phyloP scores from a whole-genome alignment of 768 basidiomycete genomes.

The Vararia minispora region DNA sequence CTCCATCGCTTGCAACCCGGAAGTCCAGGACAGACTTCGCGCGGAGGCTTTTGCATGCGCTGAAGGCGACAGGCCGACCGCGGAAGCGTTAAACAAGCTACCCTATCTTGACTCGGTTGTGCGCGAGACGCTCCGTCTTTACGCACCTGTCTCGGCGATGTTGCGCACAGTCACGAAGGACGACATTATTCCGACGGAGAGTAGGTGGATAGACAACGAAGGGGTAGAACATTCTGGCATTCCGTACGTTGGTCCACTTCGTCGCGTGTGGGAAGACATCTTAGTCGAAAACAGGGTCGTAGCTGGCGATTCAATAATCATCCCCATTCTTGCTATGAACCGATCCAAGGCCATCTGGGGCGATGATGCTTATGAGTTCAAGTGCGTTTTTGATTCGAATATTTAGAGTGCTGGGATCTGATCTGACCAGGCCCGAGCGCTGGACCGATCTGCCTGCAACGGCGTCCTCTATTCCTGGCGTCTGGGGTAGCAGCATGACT shows the following conservation, averaged over 20 bases:
- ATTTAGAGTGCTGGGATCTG: too few species aligned
- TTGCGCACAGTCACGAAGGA: slow-evolving; percentile 8
- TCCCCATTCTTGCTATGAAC: slow-evolving; percentile 23
- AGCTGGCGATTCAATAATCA: slow-evolving; percentile 19
- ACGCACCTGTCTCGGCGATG: slow-evolving; percentile 8
- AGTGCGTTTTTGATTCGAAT: slow-evolving; percentile 3
- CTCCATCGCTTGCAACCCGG: slow-evolving; percentile 22
- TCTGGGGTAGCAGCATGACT: slow-evolving; percentile 14
- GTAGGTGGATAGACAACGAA: slow-evolving; percentile 4
- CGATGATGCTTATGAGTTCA: slow-evolving; percentile 26
- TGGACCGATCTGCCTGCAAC: slow-evolving; percentile 10
- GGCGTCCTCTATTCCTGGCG: slow-evolving; percentile 5
- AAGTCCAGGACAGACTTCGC: slow-evolving; percentile 25
- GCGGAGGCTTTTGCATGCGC: slow-evolving; percentile 22
- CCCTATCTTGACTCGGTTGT: slow-evolving; percentile 22
- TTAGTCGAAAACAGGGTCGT: too few species aligned
- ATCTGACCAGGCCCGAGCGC: slow-evolving; percentile 10
- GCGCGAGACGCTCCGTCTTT: slow-evolving; percentile 12
- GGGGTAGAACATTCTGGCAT: slow-evolving; percentile 2
- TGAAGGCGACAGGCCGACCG: slow-evolving; percentile 14
- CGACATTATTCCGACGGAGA: slow-evolving; percentile 11
- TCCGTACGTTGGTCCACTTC: background rate
- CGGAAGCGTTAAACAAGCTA: slow-evolving; percentile 21
- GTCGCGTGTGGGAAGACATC: too few species aligned
- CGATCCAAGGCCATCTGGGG: slow-evolving; percentile 24